These are phyloP conservation scores for Stereocaulon alpinum DNA, from an alignment of 495 filamentous ascomycete genomes.

Conservation along the genomic window DNA sequence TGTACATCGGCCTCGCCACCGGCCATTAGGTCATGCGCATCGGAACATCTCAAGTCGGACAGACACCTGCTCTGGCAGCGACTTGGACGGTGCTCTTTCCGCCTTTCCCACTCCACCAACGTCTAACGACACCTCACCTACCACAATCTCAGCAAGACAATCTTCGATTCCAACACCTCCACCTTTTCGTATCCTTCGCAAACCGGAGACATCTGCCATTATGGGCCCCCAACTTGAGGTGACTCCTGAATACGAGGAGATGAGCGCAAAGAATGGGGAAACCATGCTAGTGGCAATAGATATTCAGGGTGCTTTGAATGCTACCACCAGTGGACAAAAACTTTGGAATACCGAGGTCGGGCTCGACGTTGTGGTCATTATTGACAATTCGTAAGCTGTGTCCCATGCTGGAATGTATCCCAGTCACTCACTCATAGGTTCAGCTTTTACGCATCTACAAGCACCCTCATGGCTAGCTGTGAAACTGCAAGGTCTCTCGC, in stretches of 20 bases:
- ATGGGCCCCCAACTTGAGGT: slow-evolving; percentile 16
- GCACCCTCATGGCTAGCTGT: slow-evolving; percentile 21
- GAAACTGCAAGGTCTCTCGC: slow-evolving; percentile 21
- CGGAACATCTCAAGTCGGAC: slow-evolving; percentile 9
- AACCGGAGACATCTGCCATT: slow-evolving; percentile 7
- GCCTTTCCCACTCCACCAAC: slow-evolving; percentile 19
- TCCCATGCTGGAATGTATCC: not conserved
- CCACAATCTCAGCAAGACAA: slow-evolving; percentile 6
- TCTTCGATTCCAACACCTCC: not conserved
- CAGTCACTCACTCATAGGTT: no score
- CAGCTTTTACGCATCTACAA: slow-evolving; percentile 18
- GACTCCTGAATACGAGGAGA: slow-evolving; percentile 15
- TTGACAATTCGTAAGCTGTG: slow-evolving; percentile 21
- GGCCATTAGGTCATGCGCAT: not conserved
- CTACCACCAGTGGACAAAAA: not conserved
- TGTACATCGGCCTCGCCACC: not conserved
- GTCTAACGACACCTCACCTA: slow-evolving; percentile 3
- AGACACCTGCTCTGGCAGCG: not conserved
- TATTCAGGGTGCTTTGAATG: slow-evolving; percentile 11
- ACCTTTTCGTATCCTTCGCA: slow-evolving; percentile 7
- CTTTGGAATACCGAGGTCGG: not conserved
- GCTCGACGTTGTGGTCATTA: slow-evolving; percentile 20
- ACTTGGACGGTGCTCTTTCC: slow-evolving; percentile 11
- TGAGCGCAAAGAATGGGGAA: slow-evolving; percentile 8
- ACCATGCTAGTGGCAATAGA: slow-evolving; percentile 20